These are phyloP conservation scores for Lolium perenne DNA, from an alignment of 176 grass and related monocot genomes.

Conservation along the genomic window DNA sequence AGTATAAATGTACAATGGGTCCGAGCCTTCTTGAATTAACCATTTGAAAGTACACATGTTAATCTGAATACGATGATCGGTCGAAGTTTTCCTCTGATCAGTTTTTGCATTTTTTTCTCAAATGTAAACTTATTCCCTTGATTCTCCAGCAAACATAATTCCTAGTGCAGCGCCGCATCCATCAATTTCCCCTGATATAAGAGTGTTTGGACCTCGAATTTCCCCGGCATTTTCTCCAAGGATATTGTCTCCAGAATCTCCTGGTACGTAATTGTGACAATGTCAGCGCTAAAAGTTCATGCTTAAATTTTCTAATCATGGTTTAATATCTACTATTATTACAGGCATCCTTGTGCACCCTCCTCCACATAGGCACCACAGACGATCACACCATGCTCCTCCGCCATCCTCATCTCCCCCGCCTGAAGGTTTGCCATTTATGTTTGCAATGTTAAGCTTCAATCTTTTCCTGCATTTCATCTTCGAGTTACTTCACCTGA, in stretches of 20 bases:
- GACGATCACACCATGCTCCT: constrained; percentile 44
- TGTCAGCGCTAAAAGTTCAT: constrained; percentile 9
- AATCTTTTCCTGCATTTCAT: background rate
- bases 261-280: constrained; percentile 55
- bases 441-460: constrained; percentile 9
- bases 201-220: constrained; percentile 39
- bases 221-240: constrained; percentile 60
- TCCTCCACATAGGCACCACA: constrained; percentile 59
- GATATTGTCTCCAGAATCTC: constrained; percentile 46
- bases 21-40: constrained; percentile 16
- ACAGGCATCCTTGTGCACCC: constrained; percentile 44
- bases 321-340: constrained; percentile 34
- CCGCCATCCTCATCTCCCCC: constrained; percentile 56
- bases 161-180: constrained; percentile 51
- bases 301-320: constrained; percentile 28
- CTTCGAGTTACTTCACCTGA: background rate
- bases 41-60: constrained; percentile 12
- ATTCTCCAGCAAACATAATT: constrained; percentile 40
- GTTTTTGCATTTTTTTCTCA: constrained; percentile 6
- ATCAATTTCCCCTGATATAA: constrained; percentile 47
- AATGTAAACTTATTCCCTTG: constrained; percentile 3
- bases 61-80: background rate
- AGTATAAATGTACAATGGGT: background rate
- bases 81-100: constrained; percentile 14
- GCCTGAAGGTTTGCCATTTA: constrained; percentile 55